phyloP scores from a whole-genome alignment of 495 filamentous ascomycete genomes.

The Penicillium arizonense region DNA sequence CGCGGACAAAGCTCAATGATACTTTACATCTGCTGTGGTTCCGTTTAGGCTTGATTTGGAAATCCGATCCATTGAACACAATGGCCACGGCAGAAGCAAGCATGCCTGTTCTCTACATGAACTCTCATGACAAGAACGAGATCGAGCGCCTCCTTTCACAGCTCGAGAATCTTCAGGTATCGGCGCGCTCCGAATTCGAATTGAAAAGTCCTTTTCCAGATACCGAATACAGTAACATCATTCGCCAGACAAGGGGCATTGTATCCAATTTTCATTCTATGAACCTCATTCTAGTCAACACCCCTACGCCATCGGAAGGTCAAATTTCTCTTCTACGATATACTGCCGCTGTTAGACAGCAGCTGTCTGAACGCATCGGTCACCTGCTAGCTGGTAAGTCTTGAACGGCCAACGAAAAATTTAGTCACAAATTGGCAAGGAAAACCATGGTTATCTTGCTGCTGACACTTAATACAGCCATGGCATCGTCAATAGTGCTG shows the following conservation, averaged over 20 bases:
- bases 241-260: slow-evolving; percentile 75
- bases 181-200: slow-evolving; percentile 79
- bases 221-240: slow-evolving; percentile 63
- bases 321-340: slow-evolving; percentile 76
- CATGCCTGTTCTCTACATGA: slow-evolving; percentile 67
- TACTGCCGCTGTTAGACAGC: slow-evolving; percentile 72
- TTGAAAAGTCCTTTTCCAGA: slow-evolving; percentile 81
- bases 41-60: slow-evolving; percentile 92
- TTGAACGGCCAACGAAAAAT: no score
- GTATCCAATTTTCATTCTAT: slow-evolving; percentile 93
- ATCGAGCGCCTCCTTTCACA: slow-evolving; percentile 59
- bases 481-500: slow-evolving; percentile 88
- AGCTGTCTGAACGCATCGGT: slow-evolving; percentile 81
- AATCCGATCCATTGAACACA: slow-evolving; percentile 72
- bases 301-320: slow-evolving; percentile 69
- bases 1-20: slow-evolving; percentile 78
- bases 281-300: slow-evolving; percentile 86
- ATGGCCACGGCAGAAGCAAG: slow-evolving; percentile 57
- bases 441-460: neutral
- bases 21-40: slow-evolving; percentile 85
- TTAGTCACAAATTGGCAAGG: neutral
- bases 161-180: slow-evolving; percentile 67
- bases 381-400: slow-evolving; percentile 79
- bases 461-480: slow-evolving; percentile 49
- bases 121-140: slow-evolving; percentile 72